phyloP scores from a whole-genome alignment of 75 land plant species.

The Pinus albicaulis region DNA sequence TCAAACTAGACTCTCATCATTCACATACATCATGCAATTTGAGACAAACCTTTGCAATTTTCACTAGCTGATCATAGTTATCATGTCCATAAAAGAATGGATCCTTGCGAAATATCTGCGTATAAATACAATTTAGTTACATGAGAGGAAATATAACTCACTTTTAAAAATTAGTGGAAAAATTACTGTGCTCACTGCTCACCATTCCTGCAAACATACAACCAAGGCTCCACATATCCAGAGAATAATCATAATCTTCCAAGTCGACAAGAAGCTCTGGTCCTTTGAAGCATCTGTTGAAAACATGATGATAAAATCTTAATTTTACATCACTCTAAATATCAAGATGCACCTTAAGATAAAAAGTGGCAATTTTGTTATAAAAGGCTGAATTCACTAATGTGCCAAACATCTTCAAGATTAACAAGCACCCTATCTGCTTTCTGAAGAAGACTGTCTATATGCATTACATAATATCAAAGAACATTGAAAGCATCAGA shows the following conservation, averaged over 20 bases:
- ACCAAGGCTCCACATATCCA: conserved; percentile 77
- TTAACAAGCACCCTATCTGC: too few relatives aligned
- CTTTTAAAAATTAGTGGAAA: not conserved
- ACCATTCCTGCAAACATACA: conserved; percentile 85
- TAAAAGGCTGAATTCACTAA: too few relatives aligned
- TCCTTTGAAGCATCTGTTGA: conserved; percentile 58
- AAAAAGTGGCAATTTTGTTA: too few relatives aligned
- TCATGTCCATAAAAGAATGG: conserved; percentile 73
- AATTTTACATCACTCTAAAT: too few relatives aligned
- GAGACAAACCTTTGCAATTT: conserved; percentile 54
- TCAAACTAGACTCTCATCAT: not conserved
- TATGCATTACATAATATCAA: too few relatives aligned
- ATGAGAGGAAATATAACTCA: not conserved
- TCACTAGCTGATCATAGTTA: conserved; percentile 62
- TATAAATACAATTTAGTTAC: not conserved
- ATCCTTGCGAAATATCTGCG: conserved; percentile 68
- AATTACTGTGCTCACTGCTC: conserved; percentile 15
- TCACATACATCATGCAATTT: not conserved
- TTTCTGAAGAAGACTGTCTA: too few relatives aligned
- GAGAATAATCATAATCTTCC: conserved; percentile 67
- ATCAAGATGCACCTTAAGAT: too few relatives aligned
- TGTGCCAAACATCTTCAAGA: too few relatives aligned
- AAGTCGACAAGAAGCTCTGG: conserved; percentile 63
- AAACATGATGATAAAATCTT: not conserved
- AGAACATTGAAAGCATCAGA: too few relatives aligned